Percentiles rank a stretch among this genome's conserved stretches.
Evolutionary conservation across 2,329 filamentous ascomycete species (phyloP).

Genomic region (Penicillium sp.): DNA sequence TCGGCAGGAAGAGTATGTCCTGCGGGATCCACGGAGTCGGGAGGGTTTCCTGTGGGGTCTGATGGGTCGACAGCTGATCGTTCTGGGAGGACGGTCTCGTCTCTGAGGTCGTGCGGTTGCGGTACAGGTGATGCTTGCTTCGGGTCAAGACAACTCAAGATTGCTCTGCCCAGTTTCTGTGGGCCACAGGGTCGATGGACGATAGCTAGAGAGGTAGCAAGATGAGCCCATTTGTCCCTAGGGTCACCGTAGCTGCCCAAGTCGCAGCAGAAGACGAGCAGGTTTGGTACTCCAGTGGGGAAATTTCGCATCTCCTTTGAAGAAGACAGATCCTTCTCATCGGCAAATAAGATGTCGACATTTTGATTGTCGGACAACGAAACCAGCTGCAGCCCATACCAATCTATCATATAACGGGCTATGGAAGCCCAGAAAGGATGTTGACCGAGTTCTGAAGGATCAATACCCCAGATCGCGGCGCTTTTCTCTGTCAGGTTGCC

Average conservation of each 20-base stretch:
- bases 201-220: not conserved
- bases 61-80: constrained; percentile 17
- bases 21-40: not conserved
- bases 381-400: constrained; percentile 33
- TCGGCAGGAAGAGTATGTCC: not conserved
- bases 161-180: constrained; percentile 29
- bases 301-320: not conserved
- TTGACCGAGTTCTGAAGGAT: not conserved
- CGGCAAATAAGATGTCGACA: constrained; percentile 1
- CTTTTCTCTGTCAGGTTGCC: not conserved
- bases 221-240: not conserved
- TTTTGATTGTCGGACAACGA: constrained; percentile 18
- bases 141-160: not conserved
- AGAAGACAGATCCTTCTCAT: not conserved
- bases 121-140: not conserved
- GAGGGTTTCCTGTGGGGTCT: not conserved
- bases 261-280: not conserved
- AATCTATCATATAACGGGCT: constrained; percentile 30
- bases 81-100: constrained; percentile 9
- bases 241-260: not conserved
- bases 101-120: no score
- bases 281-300: not conserved
- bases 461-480: constrained; percentile 6
- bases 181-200: constrained; percentile 33
- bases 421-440: constrained; percentile 24